Base-by-base conservation (phyloP, 768 basidiomycete genomes). In the Amanita exitialis region DNA sequence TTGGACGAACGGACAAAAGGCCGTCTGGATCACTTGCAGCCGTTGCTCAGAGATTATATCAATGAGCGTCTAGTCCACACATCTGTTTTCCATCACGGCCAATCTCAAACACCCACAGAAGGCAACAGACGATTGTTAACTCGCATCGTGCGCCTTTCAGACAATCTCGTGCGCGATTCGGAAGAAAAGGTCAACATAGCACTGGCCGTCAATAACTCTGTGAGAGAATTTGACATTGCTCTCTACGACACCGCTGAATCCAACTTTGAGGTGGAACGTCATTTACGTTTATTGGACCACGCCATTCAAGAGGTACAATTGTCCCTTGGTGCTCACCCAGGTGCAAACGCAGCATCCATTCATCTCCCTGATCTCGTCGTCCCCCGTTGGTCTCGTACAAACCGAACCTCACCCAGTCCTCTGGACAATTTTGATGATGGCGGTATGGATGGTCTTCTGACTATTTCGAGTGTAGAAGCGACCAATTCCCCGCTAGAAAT, bases 121-220 rank as follows among this genome's bases (percentile, higher is more conserved):
- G 18, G 25, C 27, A 51, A 32, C 43, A 43, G 39, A 37, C 69
- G 72, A 50, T 62, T 83, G 54, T 70, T 89, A 23, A 69, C 77
- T 16, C 70, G 73, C 44, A 74, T 89, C 47, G 79, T 82, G 3
- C 72, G 72, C 54, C 62, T 82, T 6, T 69, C 76, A 10, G 83
- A 84, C 58, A 79, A 83, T 54, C 62, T 79, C 1, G 63, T 83
- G 8, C 76, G 79, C 3, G 74, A 79, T 3, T 78, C 80, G 9
- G 83, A 88, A 54, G 89, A 92, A 63, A 90, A 90, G 61, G 76
- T 85, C 27, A 86, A 80, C 56, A 71, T 90, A 15, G 83, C 87
- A 2, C 77, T 79, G 56, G 76, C 85, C 8, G 78, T 80, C 21
- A 78, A 79, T 57, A 83, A 87, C 57, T 79, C 81, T 32, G 89